Evolutionary conservation across 148 eudicot genomes (phyloP), one percentile per base, ranked within the genome.

Genomic region (Fagopyrum esculentum): DNA sequence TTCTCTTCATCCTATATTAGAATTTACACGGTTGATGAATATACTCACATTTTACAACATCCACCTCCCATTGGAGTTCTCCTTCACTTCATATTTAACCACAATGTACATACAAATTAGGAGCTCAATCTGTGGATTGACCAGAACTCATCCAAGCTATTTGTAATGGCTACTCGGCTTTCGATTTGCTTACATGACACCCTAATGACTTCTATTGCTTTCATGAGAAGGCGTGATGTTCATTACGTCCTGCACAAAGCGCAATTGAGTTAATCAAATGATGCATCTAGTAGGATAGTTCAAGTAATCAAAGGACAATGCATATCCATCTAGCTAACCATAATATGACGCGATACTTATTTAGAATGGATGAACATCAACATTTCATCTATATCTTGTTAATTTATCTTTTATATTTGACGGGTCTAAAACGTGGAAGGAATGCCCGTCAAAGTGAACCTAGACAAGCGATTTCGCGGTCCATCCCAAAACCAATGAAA

Each of bases 241-340:
- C 76, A 55, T 46, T 59, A 50, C 76, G 0, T 74, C 76, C 76
- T 74, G 76, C 13, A 74, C 30, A 74, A 40, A 12, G 46, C 5
- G 46, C 40, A 49, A 73, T 66, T 17, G 13, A 22, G 13, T 7
- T 6, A 46, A 0, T 13, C 6, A 46, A 72, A 72, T 50, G 40
- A 72, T 15, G 40, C 30, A 17, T 22, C n/a, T 13, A 54, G 15
- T 72, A 22, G 22, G 45, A 45, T 57, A 17, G 40, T 59, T 7
- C 45, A 72, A 22, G 19, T 30, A 12, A 50, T 51, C 15, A 19
- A 17, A 7, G 2, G 4, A 1, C 9, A 48, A 8, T 46, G 73
- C 11, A 35, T 35, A 35, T 35, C 40, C 3, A 35, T 35, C 40
- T 35, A 35, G 40, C 1, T 35, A 35, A 35, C 40, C 1, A 35